Base-by-base conservation (phyloP, 2,329 filamentous ascomycete species). In the Tolypocladium inflatum region DNA sequence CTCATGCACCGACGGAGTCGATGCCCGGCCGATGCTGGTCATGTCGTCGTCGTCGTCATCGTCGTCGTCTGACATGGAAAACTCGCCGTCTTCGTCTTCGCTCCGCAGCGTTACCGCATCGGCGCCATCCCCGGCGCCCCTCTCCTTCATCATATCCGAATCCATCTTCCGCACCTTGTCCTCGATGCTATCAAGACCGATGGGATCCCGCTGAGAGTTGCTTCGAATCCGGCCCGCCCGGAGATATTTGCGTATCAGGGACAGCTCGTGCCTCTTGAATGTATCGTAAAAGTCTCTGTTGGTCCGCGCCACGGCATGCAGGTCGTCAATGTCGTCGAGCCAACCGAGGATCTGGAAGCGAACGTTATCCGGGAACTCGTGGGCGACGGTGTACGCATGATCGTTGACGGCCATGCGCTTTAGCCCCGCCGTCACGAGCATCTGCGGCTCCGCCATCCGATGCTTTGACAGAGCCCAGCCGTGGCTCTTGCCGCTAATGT, bases 391-490 rank as follows among this genome's bases (percentile, higher is more conserved):
- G 54, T 72, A 68, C 2, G 63, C 58, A 8, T 65, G 64, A 30
- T 74, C 67, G 5, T 62, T 60, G 3, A 65, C 63, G 2, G 70
- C 73, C 72, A 73, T 73, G 1, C 70, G 66, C 4, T 60, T 56
- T 0, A 70, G 63, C 6, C 70, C 65, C 10, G 63, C 63, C 10
- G 66, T 65, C 13, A 64, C 61, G 2, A 73, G 66, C 1, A 63
- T 62, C 63, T 78, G 74, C 3, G 73, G 74, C 58, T 74, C 70
- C 2, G 64, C 56, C 41, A 68, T 66, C 42, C 63, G 63, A 55
- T 75, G 67, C 62, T 74, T 76, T 2, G 76, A 78, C 2, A 81
- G 59, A 0, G 72, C 79, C 79, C 79, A 82, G 6, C 78, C 80
- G 38, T 78, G 76, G 43, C 73, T 72, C 62, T 72, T 72, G 0